These are phyloP conservation scores for Cyamopsis tetragonoloba DNA, from an alignment of 306 rosid species.

Conservation along the genomic window DNA sequence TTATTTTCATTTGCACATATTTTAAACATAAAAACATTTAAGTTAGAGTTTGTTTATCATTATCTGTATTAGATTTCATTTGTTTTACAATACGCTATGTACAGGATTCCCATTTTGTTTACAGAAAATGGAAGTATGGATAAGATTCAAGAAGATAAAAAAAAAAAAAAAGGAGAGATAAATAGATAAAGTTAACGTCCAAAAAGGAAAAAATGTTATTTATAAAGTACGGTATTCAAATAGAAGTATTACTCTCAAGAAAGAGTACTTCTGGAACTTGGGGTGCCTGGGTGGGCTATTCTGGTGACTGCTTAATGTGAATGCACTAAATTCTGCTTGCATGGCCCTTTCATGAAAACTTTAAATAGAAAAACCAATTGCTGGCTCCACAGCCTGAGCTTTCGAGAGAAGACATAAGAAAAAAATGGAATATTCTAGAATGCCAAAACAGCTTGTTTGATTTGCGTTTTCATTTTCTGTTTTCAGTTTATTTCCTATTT, in stretches of 20 bases:
- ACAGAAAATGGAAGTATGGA: not conserved
- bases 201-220: not conserved
- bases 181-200: not conserved
- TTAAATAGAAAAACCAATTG: not conserved
- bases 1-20: not conserved
- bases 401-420: not conserved
- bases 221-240: too few species aligned
- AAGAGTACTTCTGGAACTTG: not conserved
- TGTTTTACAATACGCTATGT: not conserved
- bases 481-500: too few species aligned
- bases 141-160: too few species aligned
- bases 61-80: not conserved
- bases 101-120: not conserved
- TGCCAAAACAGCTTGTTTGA: too few species aligned
- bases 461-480: too few species aligned
- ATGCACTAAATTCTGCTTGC: not conserved
- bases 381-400: conserved; percentile 2
- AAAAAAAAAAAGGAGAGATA: not conserved
- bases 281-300: not conserved
- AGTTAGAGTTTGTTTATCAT: not conserved
- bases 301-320: not conserved
- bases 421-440: conserved; percentile 6
- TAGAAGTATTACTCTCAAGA: not conserved
- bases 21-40: not conserved
- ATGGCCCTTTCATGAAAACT: not conserved